Percentiles rank a stretch among this genome's conserved stretches.
phyloP scores from a whole-genome alignment of 2,329 filamentous ascomycete species.

The Clarireedia hainanense region DNA sequence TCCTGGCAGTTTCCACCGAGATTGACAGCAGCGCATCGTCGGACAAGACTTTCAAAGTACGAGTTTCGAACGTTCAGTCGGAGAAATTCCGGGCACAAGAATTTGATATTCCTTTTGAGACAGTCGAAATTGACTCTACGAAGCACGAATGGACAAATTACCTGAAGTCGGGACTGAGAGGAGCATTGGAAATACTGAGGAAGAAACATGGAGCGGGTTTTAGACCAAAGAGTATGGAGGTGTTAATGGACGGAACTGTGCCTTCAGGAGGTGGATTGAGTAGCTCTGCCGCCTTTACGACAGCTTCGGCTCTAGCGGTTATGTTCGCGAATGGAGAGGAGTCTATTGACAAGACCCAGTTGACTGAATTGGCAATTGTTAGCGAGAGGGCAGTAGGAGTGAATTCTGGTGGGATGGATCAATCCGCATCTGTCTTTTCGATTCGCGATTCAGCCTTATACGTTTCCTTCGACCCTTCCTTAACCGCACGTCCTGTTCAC shows the following conservation, averaged over 20 bases:
- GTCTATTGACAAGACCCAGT: conserved; percentile 78
- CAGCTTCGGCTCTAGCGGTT: conserved; percentile 79
- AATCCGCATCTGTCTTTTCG: conserved; percentile 91
- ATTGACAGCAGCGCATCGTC: conserved; percentile 34
- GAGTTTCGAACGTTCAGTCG: conserved; percentile 71
- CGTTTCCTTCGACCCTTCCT: conserved; percentile 76
- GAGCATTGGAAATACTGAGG: conserved; percentile 70
- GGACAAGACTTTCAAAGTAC: conserved; percentile 54
- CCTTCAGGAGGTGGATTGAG: conserved; percentile 87
- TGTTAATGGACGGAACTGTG: conserved; percentile 86
- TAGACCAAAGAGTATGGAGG: conserved; percentile 69
- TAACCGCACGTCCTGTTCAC: conserved; percentile 68
- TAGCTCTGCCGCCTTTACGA: conserved; percentile 90
- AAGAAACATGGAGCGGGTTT: conserved; percentile 54
- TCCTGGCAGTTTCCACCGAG: conserved; percentile 66
- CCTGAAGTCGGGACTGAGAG: conserved; percentile 85
- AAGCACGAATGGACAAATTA: conserved; percentile 97
- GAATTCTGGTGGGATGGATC: conserved; percentile 97
- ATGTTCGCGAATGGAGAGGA: conserved; percentile 76
- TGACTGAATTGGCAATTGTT: conserved; percentile 89
- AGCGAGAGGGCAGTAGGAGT: conserved; percentile 92
- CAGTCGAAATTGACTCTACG: conserved; percentile 74
- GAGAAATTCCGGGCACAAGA: conserved; percentile 68
- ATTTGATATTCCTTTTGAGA: conserved; percentile 59
- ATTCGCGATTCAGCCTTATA: conserved; percentile 79